Percentiles rank a stretch among this genome's conserved stretches.
Conservation (phyloP, 164 flowering plant species). For the Berberis thunbergii region DNA sequence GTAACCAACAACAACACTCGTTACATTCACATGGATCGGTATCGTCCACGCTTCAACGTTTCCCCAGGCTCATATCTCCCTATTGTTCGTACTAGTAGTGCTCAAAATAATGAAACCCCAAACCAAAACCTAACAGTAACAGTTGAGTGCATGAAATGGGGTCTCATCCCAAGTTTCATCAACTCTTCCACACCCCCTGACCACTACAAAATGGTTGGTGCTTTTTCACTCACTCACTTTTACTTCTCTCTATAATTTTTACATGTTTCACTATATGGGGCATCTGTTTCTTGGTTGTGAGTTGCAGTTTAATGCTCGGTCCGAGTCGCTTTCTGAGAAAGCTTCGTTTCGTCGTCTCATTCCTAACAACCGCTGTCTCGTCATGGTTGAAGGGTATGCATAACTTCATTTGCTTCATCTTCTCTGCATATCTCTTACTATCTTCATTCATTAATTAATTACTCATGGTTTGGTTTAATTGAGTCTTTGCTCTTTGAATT, state of each 20-base stretch:
- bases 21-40: slow-evolving; percentile 54
- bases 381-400: slow-evolving; percentile 83
- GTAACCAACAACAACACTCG: neutral
- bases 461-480: too few relatives aligned
- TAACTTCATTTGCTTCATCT: neutral
- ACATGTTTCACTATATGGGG: too few relatives aligned
- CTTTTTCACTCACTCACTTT: too few relatives aligned
- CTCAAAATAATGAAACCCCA: neutral
- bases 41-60: slow-evolving; percentile 66
- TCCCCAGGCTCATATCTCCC: slow-evolving; percentile 73
- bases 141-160: slow-evolving; percentile 95
- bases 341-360: slow-evolving; percentile 84
- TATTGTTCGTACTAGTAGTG: slow-evolving; percentile 57
- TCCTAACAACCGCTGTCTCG: slow-evolving; percentile 79
- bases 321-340: slow-evolving; percentile 73
- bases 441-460: too few relatives aligned
- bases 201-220: slow-evolving; percentile 72
- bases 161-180: slow-evolving; percentile 88
- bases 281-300: neutral
- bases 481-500: too few relatives aligned
- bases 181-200: slow-evolving; percentile 79
- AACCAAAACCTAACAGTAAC: slow-evolving; percentile 25
- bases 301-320: slow-evolving; percentile 91
- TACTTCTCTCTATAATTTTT: too few relatives aligned
- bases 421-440: neutral